These are phyloP conservation scores for Nannochloropsis granulata DNA, from an alignment of 108 stramenopile genomes.

Conservation along the genomic window DNA sequence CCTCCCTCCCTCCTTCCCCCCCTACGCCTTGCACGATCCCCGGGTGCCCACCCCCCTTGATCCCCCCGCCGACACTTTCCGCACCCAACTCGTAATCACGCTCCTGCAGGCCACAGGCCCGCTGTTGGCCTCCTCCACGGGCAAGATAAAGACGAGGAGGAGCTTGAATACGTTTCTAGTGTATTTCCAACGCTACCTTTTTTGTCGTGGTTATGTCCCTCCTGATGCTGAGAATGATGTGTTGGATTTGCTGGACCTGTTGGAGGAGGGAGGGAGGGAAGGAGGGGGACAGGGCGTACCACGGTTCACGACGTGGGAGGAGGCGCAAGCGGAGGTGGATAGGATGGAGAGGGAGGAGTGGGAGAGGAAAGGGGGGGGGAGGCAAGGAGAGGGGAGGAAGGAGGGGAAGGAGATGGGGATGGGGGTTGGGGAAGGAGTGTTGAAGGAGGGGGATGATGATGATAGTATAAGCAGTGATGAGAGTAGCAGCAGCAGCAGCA, in stretches of 20 bases:
- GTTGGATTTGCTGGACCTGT: constrained; percentile 68
- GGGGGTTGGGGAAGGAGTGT: neutral
- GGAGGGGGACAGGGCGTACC: constrained; percentile 8
- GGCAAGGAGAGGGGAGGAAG: constrained; percentile 38
- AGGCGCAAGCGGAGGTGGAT: constrained; percentile 15
- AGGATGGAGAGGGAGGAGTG: constrained; percentile 1
- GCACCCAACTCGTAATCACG: constrained; percentile 65
- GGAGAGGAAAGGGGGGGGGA: neutral
- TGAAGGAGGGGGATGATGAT: constrained; percentile 40
- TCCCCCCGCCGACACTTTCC: constrained; percentile 62
- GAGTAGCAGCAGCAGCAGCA: constrained; percentile 5
- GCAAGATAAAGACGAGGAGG: constrained; percentile 35
- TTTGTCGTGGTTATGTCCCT: constrained; percentile 56
- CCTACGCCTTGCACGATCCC: constrained; percentile 64
- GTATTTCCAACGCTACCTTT: constrained; percentile 77
- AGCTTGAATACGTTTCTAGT: constrained; percentile 53
- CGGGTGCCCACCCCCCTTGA: constrained; percentile 60
- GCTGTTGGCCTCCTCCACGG: constrained; percentile 40
- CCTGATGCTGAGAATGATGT: constrained; percentile 75
- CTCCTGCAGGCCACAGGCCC: constrained; percentile 58
- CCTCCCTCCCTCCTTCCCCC: constrained; percentile 40
- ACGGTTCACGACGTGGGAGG: constrained; percentile 8
- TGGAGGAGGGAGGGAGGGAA: constrained; percentile 42
- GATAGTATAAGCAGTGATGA: neutral
- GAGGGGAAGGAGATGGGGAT: constrained; percentile 38